Conservation (phyloP, 805 yeast genomes). For the Lipomyces anomalus region DNA sequence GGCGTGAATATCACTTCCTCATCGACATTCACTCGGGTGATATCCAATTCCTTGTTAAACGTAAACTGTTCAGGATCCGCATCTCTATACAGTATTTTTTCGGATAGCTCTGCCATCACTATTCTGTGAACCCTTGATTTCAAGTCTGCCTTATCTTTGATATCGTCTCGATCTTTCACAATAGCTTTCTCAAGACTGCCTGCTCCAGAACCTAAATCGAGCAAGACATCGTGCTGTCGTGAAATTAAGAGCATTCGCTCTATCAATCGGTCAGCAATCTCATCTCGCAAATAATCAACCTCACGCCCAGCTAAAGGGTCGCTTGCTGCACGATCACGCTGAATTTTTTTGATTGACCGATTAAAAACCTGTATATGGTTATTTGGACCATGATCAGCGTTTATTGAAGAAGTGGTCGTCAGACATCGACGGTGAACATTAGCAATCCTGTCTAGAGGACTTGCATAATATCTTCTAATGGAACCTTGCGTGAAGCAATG, state of each 20-base stretch:
- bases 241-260: conserved; percentile 65
- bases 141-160: conserved; percentile 44
- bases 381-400: too few species aligned
- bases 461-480: too few species aligned
- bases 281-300: conserved; percentile 70
- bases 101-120: conserved; percentile 63
- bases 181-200: conserved; percentile 53
- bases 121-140: conserved; percentile 52
- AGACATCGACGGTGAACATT: too few species aligned
- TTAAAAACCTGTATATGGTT: conserved; percentile 51
- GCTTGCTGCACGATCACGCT: conserved; percentile 49
- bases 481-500: too few species aligned
- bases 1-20: conserved; percentile 47
- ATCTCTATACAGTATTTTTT: conserved; percentile 50
- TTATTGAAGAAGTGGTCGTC: too few species aligned
- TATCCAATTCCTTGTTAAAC: conserved; percentile 42
- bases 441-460: too few species aligned
- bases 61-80: conserved; percentile 32
- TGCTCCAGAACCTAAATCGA: conserved; percentile 70
- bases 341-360: conserved; percentile 54
- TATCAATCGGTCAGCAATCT: conserved; percentile 64
- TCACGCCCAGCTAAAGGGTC: conserved; percentile 45
- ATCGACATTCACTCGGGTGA: conserved; percentile 54
- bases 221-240: conserved; percentile 51
- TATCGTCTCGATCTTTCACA: conserved; percentile 34